phyloP scores from a whole-genome alignment of 2,329 filamentous ascomycete species.

The Lachnellula cervina region DNA sequence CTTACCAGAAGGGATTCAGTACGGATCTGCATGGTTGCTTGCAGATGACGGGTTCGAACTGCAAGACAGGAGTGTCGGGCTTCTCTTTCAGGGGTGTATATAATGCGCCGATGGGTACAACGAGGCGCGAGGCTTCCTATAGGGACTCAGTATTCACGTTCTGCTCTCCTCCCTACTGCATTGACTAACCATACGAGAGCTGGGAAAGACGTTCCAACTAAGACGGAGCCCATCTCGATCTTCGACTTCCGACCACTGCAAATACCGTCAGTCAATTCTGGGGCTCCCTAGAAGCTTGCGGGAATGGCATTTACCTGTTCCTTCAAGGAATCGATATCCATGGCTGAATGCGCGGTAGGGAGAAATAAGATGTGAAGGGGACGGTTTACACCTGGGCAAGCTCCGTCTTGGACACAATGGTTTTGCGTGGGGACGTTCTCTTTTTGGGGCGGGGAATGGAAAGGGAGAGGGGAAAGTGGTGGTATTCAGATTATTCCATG shows the following conservation, averaged over 20 bases:
- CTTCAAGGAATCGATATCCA: conserved; percentile 31
- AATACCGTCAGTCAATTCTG: background rate
- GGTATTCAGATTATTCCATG: background rate
- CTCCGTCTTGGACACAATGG: background rate
- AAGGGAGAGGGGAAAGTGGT: background rate
- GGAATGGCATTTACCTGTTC: conserved; percentile 16
- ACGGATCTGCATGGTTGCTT: conserved; percentile 94
- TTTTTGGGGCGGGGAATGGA: background rate
- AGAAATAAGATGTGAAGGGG: no score
- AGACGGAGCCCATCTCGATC: conserved; percentile 92
- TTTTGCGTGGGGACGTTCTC: background rate
- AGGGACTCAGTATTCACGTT: conserved; percentile 25
- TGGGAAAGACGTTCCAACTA: conserved; percentile 98
- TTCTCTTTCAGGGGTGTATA: conserved; percentile 97
- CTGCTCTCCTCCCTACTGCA: background rate
- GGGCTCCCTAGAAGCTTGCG: background rate
- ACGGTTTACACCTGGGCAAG: background rate
- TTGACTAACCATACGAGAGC: conserved; percentile 80
- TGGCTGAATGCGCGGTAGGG: conserved; percentile 5
- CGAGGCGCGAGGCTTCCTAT: conserved; percentile 87
- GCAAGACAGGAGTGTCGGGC: conserved; percentile 78
- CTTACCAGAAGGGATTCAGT: conserved; percentile 93
- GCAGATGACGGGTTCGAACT: conserved; percentile 96
- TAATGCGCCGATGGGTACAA: conserved; percentile 91
- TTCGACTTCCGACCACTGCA: conserved; percentile 63